These are phyloP conservation scores for Coniochaeta prunicola DNA, from an alignment of 2,329 filamentous ascomycete genomes.

Conservation along the genomic window DNA sequence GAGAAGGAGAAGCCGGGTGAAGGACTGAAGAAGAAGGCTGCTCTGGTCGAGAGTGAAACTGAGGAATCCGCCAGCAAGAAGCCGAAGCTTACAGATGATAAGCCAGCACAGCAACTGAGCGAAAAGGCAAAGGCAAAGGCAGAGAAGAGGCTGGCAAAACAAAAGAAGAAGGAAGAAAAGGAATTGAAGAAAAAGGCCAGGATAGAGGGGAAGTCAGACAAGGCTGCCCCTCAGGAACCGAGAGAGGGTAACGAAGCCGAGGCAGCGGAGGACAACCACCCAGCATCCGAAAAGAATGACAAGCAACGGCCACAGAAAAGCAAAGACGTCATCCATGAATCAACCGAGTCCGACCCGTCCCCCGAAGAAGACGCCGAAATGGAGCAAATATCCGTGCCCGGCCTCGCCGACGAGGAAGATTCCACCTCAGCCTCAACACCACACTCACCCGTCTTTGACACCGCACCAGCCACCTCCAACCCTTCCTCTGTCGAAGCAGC, in stretches of 20 bases:
- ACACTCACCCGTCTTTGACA: constrained; percentile 57
- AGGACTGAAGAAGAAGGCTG: constrained; percentile 46
- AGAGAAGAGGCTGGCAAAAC: constrained; percentile 16
- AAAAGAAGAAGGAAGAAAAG: constrained; percentile 16
- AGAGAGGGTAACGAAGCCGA: not conserved
- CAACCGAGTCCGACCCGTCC: constrained; percentile 18
- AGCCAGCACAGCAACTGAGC: constrained; percentile 16
- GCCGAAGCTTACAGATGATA: constrained; percentile 28
- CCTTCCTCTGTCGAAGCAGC: constrained; percentile 33
- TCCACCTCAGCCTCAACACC: constrained; percentile 38
- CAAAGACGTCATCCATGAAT: constrained; percentile 9
- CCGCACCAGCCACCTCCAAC: constrained; percentile 30
- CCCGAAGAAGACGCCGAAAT: constrained; percentile 26
- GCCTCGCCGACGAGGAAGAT: constrained; percentile 40
- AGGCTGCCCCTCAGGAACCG: constrained; percentile 39
- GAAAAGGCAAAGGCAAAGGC: constrained; percentile 38
- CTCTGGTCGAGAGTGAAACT: constrained; percentile 18
- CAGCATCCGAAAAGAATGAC: constrained; percentile 32
- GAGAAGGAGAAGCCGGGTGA: constrained; percentile 56
- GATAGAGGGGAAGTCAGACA: constrained; percentile 22
- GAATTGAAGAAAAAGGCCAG: not conserved
- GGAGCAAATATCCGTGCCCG: constrained; percentile 36
- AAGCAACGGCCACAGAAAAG: constrained; percentile 4
- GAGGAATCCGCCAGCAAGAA: constrained; percentile 49
- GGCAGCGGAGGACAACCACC: not conserved